These are phyloP conservation scores for Purpureocillium lavendulum DNA, from an alignment of 2,329 filamentous ascomycete genomes.

Conservation along the genomic window DNA sequence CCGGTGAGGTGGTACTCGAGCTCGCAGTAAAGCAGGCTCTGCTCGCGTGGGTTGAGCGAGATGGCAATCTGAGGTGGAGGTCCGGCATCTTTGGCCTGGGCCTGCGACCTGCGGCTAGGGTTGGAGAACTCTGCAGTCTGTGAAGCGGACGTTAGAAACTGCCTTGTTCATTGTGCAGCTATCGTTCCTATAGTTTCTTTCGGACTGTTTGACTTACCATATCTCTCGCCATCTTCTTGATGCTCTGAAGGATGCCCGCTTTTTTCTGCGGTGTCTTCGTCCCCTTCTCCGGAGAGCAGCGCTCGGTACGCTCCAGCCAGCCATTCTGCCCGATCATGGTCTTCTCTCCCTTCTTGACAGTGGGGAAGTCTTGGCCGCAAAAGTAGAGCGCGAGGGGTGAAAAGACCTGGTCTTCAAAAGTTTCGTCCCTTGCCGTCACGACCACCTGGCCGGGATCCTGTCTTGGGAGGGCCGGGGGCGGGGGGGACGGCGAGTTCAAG, in stretches of 20 bases:
- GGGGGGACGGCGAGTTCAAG: neutral
- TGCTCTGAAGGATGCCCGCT: constrained; percentile 31
- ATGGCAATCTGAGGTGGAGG: constrained; percentile 29
- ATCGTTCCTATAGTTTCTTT: no score
- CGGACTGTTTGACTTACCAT: constrained; percentile 29
- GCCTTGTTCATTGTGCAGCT: no score
- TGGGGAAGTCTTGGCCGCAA: constrained; percentile 26
- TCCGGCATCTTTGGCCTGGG: constrained; percentile 17
- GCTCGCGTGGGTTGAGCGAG: constrained; percentile 46
- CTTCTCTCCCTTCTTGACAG: constrained; percentile 35
- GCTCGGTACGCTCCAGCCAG: constrained; percentile 42
- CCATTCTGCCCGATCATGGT: constrained; percentile 46
- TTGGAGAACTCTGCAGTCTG: constrained; percentile 27
- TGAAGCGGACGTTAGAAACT: no score
- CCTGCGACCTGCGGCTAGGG: constrained; percentile 21
- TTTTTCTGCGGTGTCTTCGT: constrained; percentile 27
- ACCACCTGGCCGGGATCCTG: neutral
- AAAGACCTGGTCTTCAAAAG: constrained; percentile 19
- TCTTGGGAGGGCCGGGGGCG: neutral
- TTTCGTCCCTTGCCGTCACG: neutral
- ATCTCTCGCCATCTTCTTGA: constrained; percentile 46
- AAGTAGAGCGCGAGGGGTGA: constrained; percentile 36
- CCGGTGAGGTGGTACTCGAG: constrained; percentile 46
- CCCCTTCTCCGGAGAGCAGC: constrained; percentile 8
- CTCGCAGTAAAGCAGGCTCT: constrained; percentile 51